A percentile compares a stretch with the other conserved stretches of the same genome.
phyloP scores from a whole-genome alignment of 352 stramenopile genomes.

The Thalassiosira exigua region DNA sequence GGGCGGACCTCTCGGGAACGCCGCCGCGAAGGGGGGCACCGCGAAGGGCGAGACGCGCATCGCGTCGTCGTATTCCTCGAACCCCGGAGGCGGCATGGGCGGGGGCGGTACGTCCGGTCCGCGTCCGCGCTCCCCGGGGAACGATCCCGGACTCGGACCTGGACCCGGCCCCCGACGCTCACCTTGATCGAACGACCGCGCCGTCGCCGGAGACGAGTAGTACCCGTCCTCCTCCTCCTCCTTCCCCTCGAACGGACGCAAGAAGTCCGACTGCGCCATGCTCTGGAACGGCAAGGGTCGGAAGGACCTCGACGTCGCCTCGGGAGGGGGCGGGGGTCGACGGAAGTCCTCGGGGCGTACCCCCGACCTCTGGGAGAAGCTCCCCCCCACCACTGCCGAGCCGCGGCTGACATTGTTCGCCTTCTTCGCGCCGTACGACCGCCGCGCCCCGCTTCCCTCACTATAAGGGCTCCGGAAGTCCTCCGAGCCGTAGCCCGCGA shows the following conservation, averaged over 20 bases:
- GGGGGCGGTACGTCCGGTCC: background rate
- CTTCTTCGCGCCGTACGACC: background rate
- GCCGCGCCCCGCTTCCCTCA: background rate
- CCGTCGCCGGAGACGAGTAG: too few species aligned
- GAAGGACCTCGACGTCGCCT: slow-evolving; percentile 7
- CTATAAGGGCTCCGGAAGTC: slow-evolving; percentile 1
- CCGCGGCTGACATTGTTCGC: background rate
- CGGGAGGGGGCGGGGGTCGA: too few species aligned
- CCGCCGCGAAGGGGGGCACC: slow-evolving; percentile 5
- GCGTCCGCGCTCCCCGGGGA: background rate
- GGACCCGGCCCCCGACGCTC: background rate
- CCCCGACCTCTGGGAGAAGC: background rate
- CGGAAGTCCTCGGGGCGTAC: background rate
- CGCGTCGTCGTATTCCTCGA: background rate
- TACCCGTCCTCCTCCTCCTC: background rate
- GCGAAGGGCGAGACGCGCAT: slow-evolving; percentile 14
- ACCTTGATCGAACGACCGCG: background rate
- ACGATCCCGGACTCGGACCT: background rate
- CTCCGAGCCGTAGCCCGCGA: background rate
- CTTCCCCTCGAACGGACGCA: background rate
- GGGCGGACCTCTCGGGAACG: slow-evolving; percentile 4
- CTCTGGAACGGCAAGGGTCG: slow-evolving; percentile 23
- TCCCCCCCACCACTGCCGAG: background rate
- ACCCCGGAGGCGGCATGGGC: background rate
- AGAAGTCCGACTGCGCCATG: slow-evolving; percentile 17